Conservation (phyloP, 106 monocot species). For the Gastrodia elata region DNA sequence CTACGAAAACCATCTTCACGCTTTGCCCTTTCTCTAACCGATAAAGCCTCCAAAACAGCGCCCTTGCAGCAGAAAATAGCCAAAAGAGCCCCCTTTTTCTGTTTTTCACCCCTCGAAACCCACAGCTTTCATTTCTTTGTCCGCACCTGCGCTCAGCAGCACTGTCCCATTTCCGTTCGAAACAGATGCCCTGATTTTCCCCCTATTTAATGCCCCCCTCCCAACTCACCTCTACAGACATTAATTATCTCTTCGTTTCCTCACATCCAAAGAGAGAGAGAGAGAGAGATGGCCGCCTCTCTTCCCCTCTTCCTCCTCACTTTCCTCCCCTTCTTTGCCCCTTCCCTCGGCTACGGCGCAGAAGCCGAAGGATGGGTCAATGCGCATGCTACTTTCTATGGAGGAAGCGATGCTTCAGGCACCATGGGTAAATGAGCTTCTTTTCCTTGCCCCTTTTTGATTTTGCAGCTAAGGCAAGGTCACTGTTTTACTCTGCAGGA, state of each 20-base stretch:
- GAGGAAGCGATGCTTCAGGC: slow-evolving; percentile 73
- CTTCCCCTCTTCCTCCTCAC: slow-evolving; percentile 9
- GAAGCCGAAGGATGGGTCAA: slow-evolving; percentile 43
- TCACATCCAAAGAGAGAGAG: not conserved
- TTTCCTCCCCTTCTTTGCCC: slow-evolving; percentile 14
- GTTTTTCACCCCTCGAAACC: not conserved
- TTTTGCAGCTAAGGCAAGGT: not conserved
- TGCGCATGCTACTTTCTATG: slow-evolving; percentile 81
- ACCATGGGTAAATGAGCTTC: slow-evolving; percentile 50
- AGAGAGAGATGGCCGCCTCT: slow-evolving; percentile 10
- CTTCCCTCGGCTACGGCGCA: slow-evolving; percentile 19
- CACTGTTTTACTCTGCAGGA: slow-evolving; percentile 18
- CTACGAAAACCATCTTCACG: no score
- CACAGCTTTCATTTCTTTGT: not conserved
- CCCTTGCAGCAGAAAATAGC: not conserved
- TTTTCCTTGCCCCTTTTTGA: not conserved
- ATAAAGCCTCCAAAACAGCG: not conserved
- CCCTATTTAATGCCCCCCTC: slow-evolving; percentile 7
- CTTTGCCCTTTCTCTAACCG: not conserved
- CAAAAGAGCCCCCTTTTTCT: not conserved
- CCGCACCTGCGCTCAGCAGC: not conserved
- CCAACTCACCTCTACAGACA: not conserved
- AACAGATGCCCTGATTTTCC: not conserved
- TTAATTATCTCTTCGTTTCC: not conserved
- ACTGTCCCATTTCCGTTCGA: not conserved